A percentile compares a stretch with the other conserved stretches of the same genome.
phyloP scores from a whole-genome alignment of 768 basidiomycete species.

The Cubamyces lactineus region DNA sequence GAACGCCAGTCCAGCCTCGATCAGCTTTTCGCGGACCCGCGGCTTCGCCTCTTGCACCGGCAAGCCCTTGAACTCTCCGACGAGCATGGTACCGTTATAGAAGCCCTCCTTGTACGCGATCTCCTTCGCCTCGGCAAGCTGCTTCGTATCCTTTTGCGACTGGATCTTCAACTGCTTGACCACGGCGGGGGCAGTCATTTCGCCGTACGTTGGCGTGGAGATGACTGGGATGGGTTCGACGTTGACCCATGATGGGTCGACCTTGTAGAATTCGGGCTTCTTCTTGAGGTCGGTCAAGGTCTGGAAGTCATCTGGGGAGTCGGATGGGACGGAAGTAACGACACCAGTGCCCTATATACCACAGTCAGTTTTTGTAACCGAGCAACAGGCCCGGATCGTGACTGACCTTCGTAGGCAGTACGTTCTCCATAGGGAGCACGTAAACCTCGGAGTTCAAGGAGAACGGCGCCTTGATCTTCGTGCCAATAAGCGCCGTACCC shows the following conservation, averaged over 20 bases:
- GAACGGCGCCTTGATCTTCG: conserved; percentile 88
- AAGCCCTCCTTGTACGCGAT: conserved; percentile 98
- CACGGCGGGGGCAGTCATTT: conserved; percentile 82
- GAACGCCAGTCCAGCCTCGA: conserved; percentile 76
- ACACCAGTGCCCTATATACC: conserved; percentile 84
- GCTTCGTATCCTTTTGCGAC: conserved; percentile 92
- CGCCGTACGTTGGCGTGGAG: conserved; percentile 88
- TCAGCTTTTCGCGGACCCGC: conserved; percentile 85
- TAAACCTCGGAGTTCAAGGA: conserved; percentile 84
- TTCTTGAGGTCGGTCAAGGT: conserved; percentile 91
- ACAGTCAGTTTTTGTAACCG: neutral
- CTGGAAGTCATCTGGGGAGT: conserved; percentile 96
- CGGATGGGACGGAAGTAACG: conserved; percentile 96
- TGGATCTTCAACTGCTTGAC: conserved; percentile 92
- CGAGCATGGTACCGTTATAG: conserved; percentile 89
- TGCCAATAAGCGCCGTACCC: conserved; percentile 82
- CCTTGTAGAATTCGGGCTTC: conserved; percentile 96
- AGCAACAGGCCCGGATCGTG: neutral
- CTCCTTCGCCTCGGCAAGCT: conserved; percentile 95
- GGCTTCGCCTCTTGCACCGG: conserved; percentile 90
- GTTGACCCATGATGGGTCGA: conserved; percentile 85
- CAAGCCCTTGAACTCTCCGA: conserved; percentile 89
- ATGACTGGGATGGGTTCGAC: conserved; percentile 88
- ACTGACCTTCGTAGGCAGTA: conserved; percentile 86
- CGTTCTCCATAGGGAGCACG: conserved; percentile 98